Evolutionary conservation across 1,284 basidiomycete genomes (phyloP).

Genomic region (Puccinia coronata): DNA sequence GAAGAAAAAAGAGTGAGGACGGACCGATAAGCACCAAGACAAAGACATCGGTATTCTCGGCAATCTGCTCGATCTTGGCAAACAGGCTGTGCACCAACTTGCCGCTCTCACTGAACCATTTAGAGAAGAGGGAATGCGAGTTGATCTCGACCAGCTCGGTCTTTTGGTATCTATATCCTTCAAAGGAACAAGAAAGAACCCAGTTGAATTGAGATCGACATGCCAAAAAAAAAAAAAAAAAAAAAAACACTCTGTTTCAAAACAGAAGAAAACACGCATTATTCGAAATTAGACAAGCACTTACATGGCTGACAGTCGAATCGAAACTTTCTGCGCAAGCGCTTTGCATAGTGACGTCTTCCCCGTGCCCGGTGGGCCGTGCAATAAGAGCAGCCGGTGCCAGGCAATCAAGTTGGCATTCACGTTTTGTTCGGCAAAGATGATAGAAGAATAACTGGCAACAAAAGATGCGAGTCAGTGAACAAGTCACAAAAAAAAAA

Average conservation of each 20-base stretch:
- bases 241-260: background rate
- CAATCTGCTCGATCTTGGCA: conserved; percentile 78
- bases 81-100: conserved; percentile 96
- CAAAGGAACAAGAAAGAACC: too few relatives aligned
- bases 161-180: conserved; percentile 70
- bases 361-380: conserved; percentile 96
- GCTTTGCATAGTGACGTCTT: conserved; percentile 95
- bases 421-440: conserved; percentile 44
- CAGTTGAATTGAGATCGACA: too few relatives aligned
- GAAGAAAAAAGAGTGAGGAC: too few relatives aligned
- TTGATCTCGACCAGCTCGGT: conserved; percentile 94
- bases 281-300: too few relatives aligned
- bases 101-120: conserved; percentile 87
- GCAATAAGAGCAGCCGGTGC: conserved; percentile 71
- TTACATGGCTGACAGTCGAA: conserved; percentile 78
- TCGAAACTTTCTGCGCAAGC: conserved; percentile 90
- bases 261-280: background rate
- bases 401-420: conserved; percentile 32
- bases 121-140: conserved; percentile 69
- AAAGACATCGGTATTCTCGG: conserved; percentile 84
- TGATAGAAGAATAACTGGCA: conserved; percentile 22
- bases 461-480: too few relatives aligned
- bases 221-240: conserved; percentile 1
- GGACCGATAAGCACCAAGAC: conserved; percentile 83
- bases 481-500: background rate